Evolutionary conservation across 441 rosid species (phyloP).

Genomic region (Corymbia calophylla): DNA sequence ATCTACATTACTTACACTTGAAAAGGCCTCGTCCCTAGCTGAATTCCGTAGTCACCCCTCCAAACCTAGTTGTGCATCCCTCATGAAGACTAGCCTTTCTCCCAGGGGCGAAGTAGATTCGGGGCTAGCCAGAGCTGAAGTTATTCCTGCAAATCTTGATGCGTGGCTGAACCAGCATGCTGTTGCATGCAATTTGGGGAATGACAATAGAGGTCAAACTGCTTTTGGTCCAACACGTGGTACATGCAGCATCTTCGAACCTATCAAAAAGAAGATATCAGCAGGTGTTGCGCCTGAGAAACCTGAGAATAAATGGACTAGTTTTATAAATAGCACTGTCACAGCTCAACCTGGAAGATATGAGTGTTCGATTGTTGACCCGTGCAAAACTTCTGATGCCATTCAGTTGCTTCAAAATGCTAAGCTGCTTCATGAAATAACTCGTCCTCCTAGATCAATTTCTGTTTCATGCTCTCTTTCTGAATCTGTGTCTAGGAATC

Average conservation of each 20-base stretch:
- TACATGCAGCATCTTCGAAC: neutral
- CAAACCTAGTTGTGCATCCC: conserved; percentile 8
- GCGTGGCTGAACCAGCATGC: neutral
- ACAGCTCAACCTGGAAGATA: neutral
- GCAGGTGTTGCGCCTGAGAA: neutral
- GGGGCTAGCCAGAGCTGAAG: neutral
- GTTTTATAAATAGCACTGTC: neutral
- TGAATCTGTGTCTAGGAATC: neutral
- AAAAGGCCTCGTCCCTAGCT: neutral
- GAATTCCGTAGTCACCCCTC: neutral
- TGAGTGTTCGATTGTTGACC: neutral
- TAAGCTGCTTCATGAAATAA: neutral
- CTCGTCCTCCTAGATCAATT: neutral
- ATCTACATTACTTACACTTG: neutral
- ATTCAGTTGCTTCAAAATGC: neutral
- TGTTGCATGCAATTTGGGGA: neutral
- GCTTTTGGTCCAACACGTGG: neutral
- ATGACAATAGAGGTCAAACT: neutral
- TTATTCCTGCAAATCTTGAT: neutral
- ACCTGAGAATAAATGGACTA: neutral
- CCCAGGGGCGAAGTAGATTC: neutral
- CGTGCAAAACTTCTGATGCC: neutral
- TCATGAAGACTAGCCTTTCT: conserved; percentile 11
- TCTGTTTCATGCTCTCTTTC: neutral
- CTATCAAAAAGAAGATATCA: neutral